Evolutionary conservation across 345 rosid genomes (phyloP).

Genomic region (Linum lewisii): DNA sequence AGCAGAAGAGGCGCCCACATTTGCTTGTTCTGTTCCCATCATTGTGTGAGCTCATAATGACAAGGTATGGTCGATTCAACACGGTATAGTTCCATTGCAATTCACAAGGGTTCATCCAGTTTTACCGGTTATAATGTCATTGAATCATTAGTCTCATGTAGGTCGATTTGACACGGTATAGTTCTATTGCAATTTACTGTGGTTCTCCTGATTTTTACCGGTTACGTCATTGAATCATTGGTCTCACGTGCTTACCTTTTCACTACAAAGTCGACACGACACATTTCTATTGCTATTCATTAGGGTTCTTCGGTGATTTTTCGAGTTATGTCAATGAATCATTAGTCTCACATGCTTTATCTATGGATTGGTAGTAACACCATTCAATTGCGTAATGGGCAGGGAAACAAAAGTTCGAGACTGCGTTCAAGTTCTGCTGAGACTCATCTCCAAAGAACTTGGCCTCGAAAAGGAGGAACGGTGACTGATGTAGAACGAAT

Average conservation of each 20-base stretch:
- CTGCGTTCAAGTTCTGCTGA: constrained; percentile 56
- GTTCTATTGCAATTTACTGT: neutral
- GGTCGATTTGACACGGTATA: neutral
- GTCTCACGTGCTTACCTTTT: neutral
- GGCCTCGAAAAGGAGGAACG: constrained; percentile 38
- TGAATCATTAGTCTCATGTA: neutral
- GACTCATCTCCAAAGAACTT: constrained; percentile 53
- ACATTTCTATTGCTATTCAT: too few relatives aligned
- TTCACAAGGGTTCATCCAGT: neutral
- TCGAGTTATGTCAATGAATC: too few relatives aligned
- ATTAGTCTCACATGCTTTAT: too few relatives aligned
- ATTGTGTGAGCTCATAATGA: constrained; percentile 74
- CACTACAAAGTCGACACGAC: too few relatives aligned
- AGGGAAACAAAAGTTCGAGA: constrained; percentile 83
- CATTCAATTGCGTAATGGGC: constrained; percentile 18
- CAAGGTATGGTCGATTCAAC: constrained; percentile 43
- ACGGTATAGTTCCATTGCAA: too few relatives aligned
- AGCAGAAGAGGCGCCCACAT: constrained; percentile 40
- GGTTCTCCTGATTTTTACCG: too few relatives aligned
- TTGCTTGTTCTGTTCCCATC: constrained; percentile 78
- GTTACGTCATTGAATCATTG: too few relatives aligned
- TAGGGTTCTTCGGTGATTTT: too few relatives aligned
- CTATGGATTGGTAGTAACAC: too few relatives aligned
- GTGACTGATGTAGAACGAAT: neutral
- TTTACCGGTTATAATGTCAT: constrained; percentile 6